Conservation (phyloP, 2,329 filamentous ascomycete species). For the Lecanicillium sp. region DNA sequence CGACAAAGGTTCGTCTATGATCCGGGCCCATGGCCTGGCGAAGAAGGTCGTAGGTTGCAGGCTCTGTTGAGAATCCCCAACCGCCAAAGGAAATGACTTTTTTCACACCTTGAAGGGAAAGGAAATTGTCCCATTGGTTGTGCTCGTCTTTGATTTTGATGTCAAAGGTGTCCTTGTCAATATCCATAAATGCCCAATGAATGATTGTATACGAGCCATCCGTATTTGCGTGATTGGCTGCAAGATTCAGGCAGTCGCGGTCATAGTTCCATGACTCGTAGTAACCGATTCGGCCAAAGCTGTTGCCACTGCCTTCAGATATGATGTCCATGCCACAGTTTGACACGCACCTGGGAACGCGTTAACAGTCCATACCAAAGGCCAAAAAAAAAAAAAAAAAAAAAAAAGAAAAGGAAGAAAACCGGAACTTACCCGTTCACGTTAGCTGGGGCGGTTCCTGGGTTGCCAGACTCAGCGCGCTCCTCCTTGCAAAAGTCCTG, state of each 20-base stretch:
- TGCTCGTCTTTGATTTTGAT: conserved; percentile 18
- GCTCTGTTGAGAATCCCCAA: conserved; percentile 36
- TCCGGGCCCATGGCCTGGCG: conserved; percentile 27
- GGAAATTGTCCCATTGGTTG: conserved; percentile 26
- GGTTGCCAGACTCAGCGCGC: too few species aligned
- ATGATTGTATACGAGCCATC: conserved; percentile 20
- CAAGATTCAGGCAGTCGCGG: conserved; percentile 26
- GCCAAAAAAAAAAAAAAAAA: too few species aligned
- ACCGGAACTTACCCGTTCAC: too few species aligned
- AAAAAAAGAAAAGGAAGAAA: too few species aligned
- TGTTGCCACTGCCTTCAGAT: neutral
- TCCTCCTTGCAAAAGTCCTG: too few species aligned
- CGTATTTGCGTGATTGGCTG: conserved; percentile 20
- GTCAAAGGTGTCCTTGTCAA: conserved; percentile 18
- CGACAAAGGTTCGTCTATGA: conserved; percentile 19
- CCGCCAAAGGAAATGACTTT: conserved; percentile 38
- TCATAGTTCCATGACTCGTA: conserved; percentile 28
- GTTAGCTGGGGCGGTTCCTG: too few species aligned
- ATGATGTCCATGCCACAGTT: conserved; percentile 1
- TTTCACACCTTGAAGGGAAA: conserved; percentile 24
- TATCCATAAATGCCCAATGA: conserved; percentile 27
- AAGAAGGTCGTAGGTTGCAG: conserved; percentile 30
- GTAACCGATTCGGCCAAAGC: conserved; percentile 24
- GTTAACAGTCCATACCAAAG: too few species aligned
- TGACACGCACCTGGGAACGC: neutral